A percentile compares a stretch with the other conserved stretches of the same genome.
These are phyloP conservation scores for Solanum sparsipilum DNA, from an alignment of 257 asterid genomes.

Conservation along the genomic window DNA sequence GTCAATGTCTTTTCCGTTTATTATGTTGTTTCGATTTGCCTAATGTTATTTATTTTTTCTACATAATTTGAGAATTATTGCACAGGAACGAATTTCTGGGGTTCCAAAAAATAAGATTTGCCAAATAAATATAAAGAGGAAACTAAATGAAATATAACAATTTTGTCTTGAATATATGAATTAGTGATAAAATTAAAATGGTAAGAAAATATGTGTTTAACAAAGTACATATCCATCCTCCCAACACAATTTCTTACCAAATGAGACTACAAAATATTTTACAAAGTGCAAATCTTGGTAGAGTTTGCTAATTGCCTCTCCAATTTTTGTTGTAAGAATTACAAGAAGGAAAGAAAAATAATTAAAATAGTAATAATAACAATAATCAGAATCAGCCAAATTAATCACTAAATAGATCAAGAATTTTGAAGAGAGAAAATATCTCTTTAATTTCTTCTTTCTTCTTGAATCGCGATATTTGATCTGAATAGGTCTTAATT, in stretches of 20 bases:
- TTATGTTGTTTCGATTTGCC: neutral
- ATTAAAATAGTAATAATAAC: neutral
- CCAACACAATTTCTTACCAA: slow-evolving; percentile 21
- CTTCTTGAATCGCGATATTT: neutral
- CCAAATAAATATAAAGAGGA: neutral
- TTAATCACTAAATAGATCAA: slow-evolving; percentile 1
- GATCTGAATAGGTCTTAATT: slow-evolving; percentile 5
- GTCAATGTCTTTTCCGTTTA: neutral
- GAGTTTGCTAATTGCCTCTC: neutral
- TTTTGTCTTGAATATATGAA: slow-evolving; percentile 9
- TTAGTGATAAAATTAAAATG: slow-evolving; percentile 24
- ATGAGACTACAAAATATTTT: slow-evolving; percentile 19
- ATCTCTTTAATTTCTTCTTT: neutral
- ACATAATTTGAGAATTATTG: neutral
- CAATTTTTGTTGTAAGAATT: neutral
- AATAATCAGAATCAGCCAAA: neutral
- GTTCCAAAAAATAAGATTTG: neutral
- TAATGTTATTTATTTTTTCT: neutral
- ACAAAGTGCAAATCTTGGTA: slow-evolving; percentile 17
- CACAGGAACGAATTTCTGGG: neutral
- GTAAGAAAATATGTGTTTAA: neutral
- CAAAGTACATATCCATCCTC: neutral
- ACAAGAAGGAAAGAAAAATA: neutral
- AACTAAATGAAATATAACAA: neutral
- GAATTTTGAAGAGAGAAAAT: neutral